A percentile compares a stretch with the other conserved stretches of the same genome.
Evolutionary conservation across 495 filamentous ascomycete species (phyloP).

Genomic region (Chaetomium tenue): DNA sequence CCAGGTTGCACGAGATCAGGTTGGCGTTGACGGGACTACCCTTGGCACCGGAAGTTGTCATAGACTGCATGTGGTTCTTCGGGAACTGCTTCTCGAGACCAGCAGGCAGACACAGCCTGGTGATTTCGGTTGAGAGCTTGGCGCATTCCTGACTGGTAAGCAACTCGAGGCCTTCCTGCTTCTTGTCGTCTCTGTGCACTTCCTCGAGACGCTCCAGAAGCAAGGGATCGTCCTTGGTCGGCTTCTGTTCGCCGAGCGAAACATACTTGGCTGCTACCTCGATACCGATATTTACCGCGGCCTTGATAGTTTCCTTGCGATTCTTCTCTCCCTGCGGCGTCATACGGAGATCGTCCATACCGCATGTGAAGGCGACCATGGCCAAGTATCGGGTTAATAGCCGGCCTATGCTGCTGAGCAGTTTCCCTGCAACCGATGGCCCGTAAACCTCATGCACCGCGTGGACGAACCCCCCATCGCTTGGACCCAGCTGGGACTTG

Average conservation of each 20-base stretch:
- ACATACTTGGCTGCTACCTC: constrained; percentile 89
- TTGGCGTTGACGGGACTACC: constrained; percentile 91
- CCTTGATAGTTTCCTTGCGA: constrained; percentile 66
- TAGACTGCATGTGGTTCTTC: constrained; percentile 97
- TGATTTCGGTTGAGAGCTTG: constrained; percentile 75
- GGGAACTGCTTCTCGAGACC: constrained; percentile 91
- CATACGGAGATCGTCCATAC: constrained; percentile 91
- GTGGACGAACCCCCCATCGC: constrained; percentile 83
- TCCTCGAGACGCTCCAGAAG: constrained; percentile 78
- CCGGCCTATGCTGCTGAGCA: constrained; percentile 84
- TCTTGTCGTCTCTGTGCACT: constrained; percentile 83
- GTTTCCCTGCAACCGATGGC: constrained; percentile 74
- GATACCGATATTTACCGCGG: constrained; percentile 70
- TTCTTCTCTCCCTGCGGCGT: constrained; percentile 74
- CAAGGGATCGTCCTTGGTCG: constrained; percentile 61
- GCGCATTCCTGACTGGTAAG: constrained; percentile 73
- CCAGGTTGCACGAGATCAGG: constrained; percentile 94
- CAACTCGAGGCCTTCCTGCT: constrained; percentile 82
- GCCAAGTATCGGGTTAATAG: constrained; percentile 85
- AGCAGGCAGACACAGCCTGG: constrained; percentile 69
- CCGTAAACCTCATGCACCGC: constrained; percentile 92
- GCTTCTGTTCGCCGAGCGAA: constrained; percentile 65
- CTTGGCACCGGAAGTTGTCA: constrained; percentile 97
- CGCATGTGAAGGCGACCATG: constrained; percentile 94
- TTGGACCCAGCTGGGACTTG: constrained; percentile 91